Base-by-base conservation (phyloP, 148 eudicot species). In the Vaccinium vitisidaea region DNA sequence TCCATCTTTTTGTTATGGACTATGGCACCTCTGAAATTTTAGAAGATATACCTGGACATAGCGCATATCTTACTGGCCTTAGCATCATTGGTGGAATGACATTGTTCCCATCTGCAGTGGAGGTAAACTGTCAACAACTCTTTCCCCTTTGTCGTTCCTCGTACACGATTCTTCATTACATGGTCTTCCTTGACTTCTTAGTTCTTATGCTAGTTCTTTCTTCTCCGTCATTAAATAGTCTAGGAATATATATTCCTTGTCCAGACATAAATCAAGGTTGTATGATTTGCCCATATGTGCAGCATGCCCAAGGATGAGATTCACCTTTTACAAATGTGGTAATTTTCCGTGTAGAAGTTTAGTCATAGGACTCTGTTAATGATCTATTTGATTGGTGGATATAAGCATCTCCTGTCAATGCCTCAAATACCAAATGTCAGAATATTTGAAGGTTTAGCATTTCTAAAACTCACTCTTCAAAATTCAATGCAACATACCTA, bases 11-110 rank as follows among this genome's bases (percentile, higher is more conserved):
- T 77, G 90, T 95, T 79, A 82, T 95, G 88, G 98, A 95, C 12
- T 93, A 94, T 83, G 96, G 94, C n/a, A 89, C 89, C 5, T 81
- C 90, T 8, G 96, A 95, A 74, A 94, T 95, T 82, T 86, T 85
- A 59, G 98, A 94, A 85, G 98, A 94, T 85, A 84, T 92, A 56
- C 96, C 98, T 0, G 96, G 96, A 49, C 88, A 95, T 65, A 94
- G 87, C 85, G 88, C 92, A 2, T 94, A 95, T 85, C 93, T 95
- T 43, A 95, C 96, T 1, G 98, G 94, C 8, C 98, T 94, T 77
- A 95, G 98, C 87, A 94, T 94, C 77, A 91, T 95, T 81, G 98
- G 98, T 84, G 98, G 98, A 69, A 90, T 93, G 95, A 91, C 98
- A 79, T 87, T 95, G 89, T 95, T 94, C 87, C 90, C 93, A 63